phyloP scores from a whole-genome alignment of 495 filamentous ascomycete genomes.

The Barbatosphaeria neglecta region DNA sequence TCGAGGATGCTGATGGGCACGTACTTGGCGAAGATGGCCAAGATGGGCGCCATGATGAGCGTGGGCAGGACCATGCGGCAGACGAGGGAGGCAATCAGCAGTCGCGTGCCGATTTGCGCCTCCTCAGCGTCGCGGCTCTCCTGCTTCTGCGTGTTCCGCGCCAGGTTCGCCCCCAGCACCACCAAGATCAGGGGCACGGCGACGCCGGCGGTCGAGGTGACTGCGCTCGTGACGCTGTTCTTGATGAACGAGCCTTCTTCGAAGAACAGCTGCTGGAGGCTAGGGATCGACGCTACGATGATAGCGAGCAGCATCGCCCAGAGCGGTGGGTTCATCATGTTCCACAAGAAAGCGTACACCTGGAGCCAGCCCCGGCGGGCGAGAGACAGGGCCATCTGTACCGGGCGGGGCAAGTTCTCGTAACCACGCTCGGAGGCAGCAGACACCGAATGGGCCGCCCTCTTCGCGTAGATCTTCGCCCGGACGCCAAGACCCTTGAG shows the following conservation, averaged over 20 bases:
- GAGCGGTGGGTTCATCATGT: slow-evolving; percentile 95
- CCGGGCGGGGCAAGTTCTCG: slow-evolving; percentile 40
- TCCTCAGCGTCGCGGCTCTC: slow-evolving; percentile 54
- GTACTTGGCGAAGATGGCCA: slow-evolving; percentile 85
- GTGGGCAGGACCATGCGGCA: slow-evolving; percentile 89
- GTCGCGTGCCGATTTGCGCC: slow-evolving; percentile 52
- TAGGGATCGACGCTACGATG: slow-evolving; percentile 80
- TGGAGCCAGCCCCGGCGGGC: slow-evolving; percentile 28
- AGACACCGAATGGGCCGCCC: slow-evolving; percentile 16
- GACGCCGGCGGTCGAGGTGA: slow-evolving; percentile 74
- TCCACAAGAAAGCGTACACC: slow-evolving; percentile 60
- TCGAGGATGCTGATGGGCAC: slow-evolving; percentile 88
- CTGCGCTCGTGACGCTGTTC: slow-evolving; percentile 83
- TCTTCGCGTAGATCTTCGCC: slow-evolving; percentile 4
- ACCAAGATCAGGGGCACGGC: slow-evolving; percentile 93
- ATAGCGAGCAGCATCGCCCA: slow-evolving; percentile 93
- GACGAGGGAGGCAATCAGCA: slow-evolving; percentile 76
- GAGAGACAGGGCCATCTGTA: slow-evolving; percentile 42
- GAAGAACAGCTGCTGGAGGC: slow-evolving; percentile 78
- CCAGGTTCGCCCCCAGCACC: slow-evolving; percentile 90
- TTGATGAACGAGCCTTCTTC: slow-evolving; percentile 77
- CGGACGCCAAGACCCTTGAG: slow-evolving; percentile 19
- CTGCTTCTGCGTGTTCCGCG: slow-evolving; percentile 53
- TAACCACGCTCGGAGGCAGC: slow-evolving; percentile 13
- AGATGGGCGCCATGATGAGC: slow-evolving; percentile 82